Base-by-base conservation (phyloP, 805 yeast genomes). In the Kodamaea sagamina region DNA sequence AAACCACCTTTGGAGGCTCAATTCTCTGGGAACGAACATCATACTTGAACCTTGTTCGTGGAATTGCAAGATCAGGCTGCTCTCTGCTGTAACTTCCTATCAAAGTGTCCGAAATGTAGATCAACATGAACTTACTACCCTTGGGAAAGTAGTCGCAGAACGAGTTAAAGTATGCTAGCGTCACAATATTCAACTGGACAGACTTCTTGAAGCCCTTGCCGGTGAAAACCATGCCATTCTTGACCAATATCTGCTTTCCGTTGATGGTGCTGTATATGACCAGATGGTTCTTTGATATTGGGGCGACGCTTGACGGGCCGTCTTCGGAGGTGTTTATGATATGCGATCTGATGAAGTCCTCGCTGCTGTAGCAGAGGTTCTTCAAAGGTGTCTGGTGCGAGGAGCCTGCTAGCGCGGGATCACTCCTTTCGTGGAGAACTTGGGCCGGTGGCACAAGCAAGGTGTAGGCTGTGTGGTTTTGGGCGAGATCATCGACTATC, bases 331-430 rank as follows among this genome's bases (percentile, higher is more conserved):
- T 63, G 36, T 70, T 59, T 13, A 84, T 60, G 17, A 86, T 74
- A 57, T 86, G 92, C 1, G 86, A 76, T 36, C 73, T 72, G 6
- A 84, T 65, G 57, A 84, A 85, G 18, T 81, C 86, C 25, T 76
- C 77, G 29, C 68, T 71, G 39, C 49, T 47, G 46, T 75, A 75
- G 57, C 87, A 82, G 10, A 79, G 59, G 2, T 82, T 86, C 3
- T 55, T 58, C 42, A 79, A 70, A 2, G 71, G 55, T 1, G 59
- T 41, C 7, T 71, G 60, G 19, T 47, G 46, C 3, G 58, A 42
- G 16, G 39, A 46, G 5, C 55, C 42, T 13, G 34, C 34, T 29
- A 29, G 11, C 15, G 34, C 34, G 11, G 67, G 62, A 46, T 70
- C 73, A 29, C 52, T 53, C 36, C 52, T 50, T 16, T 62, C 58